Evolutionary conservation across 768 basidiomycete species (phyloP).

Genomic region (Russula virescens): DNA sequence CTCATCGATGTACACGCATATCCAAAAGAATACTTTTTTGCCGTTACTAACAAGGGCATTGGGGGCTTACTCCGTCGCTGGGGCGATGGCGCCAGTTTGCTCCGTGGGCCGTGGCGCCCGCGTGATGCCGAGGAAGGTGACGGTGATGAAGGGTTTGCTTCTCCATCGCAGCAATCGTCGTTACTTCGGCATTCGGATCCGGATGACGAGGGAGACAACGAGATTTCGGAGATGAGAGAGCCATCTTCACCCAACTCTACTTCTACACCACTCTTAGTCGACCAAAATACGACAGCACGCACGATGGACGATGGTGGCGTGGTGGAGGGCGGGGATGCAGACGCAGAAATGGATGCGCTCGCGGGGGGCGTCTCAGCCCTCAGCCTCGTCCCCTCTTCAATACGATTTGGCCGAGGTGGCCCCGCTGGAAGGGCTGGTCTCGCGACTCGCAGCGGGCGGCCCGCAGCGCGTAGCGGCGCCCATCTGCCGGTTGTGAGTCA

Average conservation of each 20-base stretch:
- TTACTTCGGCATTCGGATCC: slow-evolving; percentile 28
- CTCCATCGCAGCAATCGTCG: slow-evolving; percentile 64
- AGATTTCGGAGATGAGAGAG: slow-evolving; percentile 3
- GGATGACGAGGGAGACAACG: slow-evolving; percentile 28
- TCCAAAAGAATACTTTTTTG: slow-evolving; percentile 87
- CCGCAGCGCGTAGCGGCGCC: background rate
- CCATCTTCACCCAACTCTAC: background rate
- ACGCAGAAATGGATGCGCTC: slow-evolving; percentile 43
- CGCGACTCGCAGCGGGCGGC: slow-evolving; percentile 21
- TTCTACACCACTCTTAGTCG: background rate
- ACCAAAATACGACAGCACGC: background rate
- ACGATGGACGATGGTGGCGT: background rate
- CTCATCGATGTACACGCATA: slow-evolving; percentile 77
- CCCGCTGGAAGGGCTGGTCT: slow-evolving; percentile 38
- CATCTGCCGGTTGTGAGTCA: background rate
- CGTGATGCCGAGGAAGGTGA: slow-evolving; percentile 30
- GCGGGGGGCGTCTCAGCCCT: slow-evolving; percentile 42
- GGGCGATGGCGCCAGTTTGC: slow-evolving; percentile 80
- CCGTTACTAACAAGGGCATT: slow-evolving; percentile 86
- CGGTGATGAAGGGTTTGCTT: background rate
- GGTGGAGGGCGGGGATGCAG: background rate
- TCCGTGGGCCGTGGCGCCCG: slow-evolving; percentile 66
- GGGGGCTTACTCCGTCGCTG: slow-evolving; percentile 72
- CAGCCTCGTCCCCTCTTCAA: slow-evolving; percentile 59
- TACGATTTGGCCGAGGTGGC: slow-evolving; percentile 72